Base-by-base conservation (phyloP, 306 rosid species). In the Dryas octopetala region DNA sequence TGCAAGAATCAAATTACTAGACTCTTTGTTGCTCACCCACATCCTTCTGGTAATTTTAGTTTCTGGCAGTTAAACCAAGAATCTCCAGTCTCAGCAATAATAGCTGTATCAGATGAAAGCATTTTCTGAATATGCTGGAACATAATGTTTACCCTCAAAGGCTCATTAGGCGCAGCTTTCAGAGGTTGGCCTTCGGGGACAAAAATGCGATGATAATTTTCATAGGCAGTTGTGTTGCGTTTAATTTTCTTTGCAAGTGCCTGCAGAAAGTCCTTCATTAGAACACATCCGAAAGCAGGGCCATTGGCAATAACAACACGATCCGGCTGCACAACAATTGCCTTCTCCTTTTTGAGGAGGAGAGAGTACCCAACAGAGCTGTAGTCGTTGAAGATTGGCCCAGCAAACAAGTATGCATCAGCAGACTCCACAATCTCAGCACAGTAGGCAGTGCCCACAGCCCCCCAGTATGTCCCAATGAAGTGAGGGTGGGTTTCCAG, bases 11-110 rank as follows among this genome's bases (percentile, higher is more conserved):
- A 71, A 17, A 57, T 40, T 49, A 3, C 54, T 7, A 16, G 13
- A 12, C 5, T 17, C 1, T 14, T 70, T 45, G 40, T 63, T 53
- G 38, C 85, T 71, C 71, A 83, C 87, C 87, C 89, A 43, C 89
- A 83, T 60, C 82, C 83, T 64, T 78, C 54, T 0, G 85, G 87
- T 14, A 86, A 71, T 53, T 81, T 86, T 12, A 83, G 76, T 62
- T 83, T 86, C 76, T 62, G 82, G 77, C 85, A 83, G 58, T 83
- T 86, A 44, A 86, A 86, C 89, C 89, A 86, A 41, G 85, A 86
- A 70, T 86, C 87, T 40, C 87, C 85, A 1, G 87, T 83, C 82
- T 83, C 87, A 17, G 82, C 82, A 65, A 83, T 83, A 43, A 83
- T 87, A 40, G 82, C 82, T 1, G 82, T 73, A 5, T 81, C 82